These are phyloP conservation scores for Chlorella sp. DNA, from an alignment of 139 green algal species.

Conservation along the genomic window DNA sequence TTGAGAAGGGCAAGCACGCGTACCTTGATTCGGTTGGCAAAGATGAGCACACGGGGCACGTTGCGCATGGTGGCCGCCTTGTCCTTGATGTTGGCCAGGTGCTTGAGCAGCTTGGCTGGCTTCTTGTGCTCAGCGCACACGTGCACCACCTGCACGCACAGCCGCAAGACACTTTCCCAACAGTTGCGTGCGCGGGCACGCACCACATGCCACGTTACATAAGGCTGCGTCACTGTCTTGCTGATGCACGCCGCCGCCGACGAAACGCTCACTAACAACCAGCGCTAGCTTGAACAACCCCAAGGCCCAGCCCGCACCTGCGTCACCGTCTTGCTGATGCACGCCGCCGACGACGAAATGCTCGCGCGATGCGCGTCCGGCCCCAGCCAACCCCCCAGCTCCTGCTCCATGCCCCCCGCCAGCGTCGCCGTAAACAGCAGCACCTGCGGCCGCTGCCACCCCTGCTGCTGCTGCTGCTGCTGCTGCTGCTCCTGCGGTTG, in stretches of 20 bases:
- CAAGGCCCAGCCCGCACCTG: neutral
- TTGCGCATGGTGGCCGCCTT: conserved; percentile 34
- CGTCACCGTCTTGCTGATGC: conserved; percentile 44
- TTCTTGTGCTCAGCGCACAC: conserved; percentile 94
- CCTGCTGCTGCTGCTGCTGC: neutral
- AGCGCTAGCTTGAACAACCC: too few relatives aligned
- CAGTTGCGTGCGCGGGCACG: too few relatives aligned
- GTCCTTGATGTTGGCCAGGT: conserved; percentile 63
- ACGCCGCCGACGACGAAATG: conserved; percentile 15
- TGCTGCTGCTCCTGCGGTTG: conserved; percentile 6
- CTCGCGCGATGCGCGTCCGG: conserved; percentile 7
- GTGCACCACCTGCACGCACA: conserved; percentile 73
- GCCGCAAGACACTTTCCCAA: too few relatives aligned
- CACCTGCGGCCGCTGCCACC: conserved; percentile 41
- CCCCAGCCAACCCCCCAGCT: conserved; percentile 52
- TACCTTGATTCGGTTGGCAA: conserved; percentile 83
- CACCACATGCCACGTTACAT: too few relatives aligned
- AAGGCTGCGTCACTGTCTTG: conserved; percentile 9
- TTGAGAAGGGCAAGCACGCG: neutral
- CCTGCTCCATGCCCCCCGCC: conserved; percentile 36
- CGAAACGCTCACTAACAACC: conserved; percentile 9
- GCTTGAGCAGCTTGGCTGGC: conserved; percentile 70
- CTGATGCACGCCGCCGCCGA: conserved; percentile 49
- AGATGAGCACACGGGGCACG: conserved; percentile 71
- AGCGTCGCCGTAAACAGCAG: conserved; percentile 82